Percentiles rank a stretch among this genome's conserved stretches.
These are phyloP conservation scores for Ophiocordyceps unilateralis DNA, from an alignment of 2,329 filamentous ascomycete species.

Conservation along the genomic window DNA sequence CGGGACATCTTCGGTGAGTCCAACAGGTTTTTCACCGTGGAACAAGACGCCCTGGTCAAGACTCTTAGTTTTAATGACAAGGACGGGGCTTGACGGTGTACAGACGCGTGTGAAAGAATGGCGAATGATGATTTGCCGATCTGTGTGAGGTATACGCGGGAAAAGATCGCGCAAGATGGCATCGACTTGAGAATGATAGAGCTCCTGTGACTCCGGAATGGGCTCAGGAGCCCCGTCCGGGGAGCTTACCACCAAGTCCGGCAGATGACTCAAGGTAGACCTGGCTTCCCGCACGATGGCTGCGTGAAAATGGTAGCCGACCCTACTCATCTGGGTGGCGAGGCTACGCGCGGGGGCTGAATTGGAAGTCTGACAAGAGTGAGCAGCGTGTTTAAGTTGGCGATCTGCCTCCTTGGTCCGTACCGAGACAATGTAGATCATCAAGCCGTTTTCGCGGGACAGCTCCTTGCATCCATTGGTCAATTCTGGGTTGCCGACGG, in stretches of 20 bases:
- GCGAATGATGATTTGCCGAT: slow-evolving; percentile 43
- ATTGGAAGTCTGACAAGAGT: slow-evolving; percentile 11
- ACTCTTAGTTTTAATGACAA: not conserved
- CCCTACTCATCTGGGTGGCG: slow-evolving; percentile 37
- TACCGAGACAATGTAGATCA: slow-evolving; percentile 52
- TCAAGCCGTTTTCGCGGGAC: slow-evolving; percentile 41
- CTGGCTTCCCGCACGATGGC: slow-evolving; percentile 40
- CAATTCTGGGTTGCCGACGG: slow-evolving; percentile 42
- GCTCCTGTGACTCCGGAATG: slow-evolving; percentile 39
- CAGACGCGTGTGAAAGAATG: slow-evolving; percentile 46
- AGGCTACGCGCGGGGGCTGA: slow-evolving; percentile 18
- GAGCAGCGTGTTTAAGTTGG: not conserved
- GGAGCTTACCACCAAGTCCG: slow-evolving; percentile 5
- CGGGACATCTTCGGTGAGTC: slow-evolving; percentile 35
- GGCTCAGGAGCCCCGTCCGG: slow-evolving; percentile 26
- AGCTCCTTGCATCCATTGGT: slow-evolving; percentile 46
- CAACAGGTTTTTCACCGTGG: slow-evolving; percentile 38
- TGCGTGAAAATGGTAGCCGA: slow-evolving; percentile 42
- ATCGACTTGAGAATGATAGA: slow-evolving; percentile 46
- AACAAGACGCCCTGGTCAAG: slow-evolving; percentile 26
- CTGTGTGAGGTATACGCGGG: slow-evolving; percentile 46
- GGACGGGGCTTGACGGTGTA: slow-evolving; percentile 3
- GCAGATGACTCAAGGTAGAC: slow-evolving; percentile 10
- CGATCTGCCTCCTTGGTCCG: not conserved
- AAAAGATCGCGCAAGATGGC: slow-evolving; percentile 45